Base-by-base conservation (phyloP, 2,329 filamentous ascomycete species). In the Arthrinium phaeospermum region DNA sequence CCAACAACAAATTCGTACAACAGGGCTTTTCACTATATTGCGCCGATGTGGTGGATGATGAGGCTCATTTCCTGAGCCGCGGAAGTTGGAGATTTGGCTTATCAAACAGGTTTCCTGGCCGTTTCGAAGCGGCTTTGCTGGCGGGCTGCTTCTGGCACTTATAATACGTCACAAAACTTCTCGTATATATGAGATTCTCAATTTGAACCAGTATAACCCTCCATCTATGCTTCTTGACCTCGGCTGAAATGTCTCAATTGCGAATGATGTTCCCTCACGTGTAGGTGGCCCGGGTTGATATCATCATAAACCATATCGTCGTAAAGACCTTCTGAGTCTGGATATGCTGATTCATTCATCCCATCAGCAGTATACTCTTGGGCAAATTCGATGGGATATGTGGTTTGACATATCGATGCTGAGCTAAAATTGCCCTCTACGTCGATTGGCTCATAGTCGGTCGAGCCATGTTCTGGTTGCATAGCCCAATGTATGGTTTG, bases 111-210 rank as follows among this genome's bases (percentile, higher is more conserved):
- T 34, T 44, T 69, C 67, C 19, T 51, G 41, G 44, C 57, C 49
- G 24, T 72, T 72, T 67, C 73, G 72, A 73, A 75, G 75, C 73
- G 74, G 75, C 51, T 75, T 75, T 74, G 74, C 74, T 73, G 73
- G 75, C 76, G 72, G 75, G 75, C 73, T 73, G 73, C 71, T 73
- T 75, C 75, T 74, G 70, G 73, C 74, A 76, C 71, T 74, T 69
- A 72, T 75, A 78, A 77, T 64, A 64, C 57, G 57, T 76, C 14
- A 53, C 61, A n/a, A 53, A 53, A n/a, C 22, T 44, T 72, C 72
- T 75, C 71, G 61, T 73, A 69, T 76, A 75, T 73, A 72, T 75
- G 72, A 70, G 67, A 44, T 37, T 70, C 70, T 67, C 72, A 49
- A 67, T 67, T 64, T 27, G 71, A 19, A 70, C 44, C 64, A 71